Percentiles rank a stretch among this genome's conserved stretches.
phyloP scores from a whole-genome alignment of 2,329 filamentous ascomycete species.

The Pseudofabraea citricarpa region DNA sequence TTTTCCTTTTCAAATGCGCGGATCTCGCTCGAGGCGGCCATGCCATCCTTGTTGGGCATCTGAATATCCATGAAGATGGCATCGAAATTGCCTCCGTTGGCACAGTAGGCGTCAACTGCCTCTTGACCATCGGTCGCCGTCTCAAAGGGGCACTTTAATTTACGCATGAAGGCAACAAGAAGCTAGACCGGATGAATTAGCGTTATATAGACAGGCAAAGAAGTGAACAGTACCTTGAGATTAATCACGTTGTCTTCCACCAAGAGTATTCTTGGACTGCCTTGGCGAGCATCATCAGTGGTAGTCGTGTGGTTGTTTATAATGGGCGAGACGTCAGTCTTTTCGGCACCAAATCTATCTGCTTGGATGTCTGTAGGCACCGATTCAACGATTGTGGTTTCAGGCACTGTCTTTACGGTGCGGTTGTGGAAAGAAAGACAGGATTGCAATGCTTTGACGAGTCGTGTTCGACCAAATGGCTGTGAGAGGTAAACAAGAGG shows the following conservation, averaged over 20 bases:
- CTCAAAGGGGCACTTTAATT: slow-evolving; percentile 26
- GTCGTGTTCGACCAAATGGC: too few species aligned
- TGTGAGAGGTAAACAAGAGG: too few species aligned
- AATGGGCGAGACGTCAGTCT: background rate
- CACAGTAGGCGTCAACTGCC: slow-evolving; percentile 35
- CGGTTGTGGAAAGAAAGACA: background rate
- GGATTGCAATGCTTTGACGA: background rate
- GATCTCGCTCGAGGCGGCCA: slow-evolving; percentile 42
- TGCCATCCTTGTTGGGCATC: slow-evolving; percentile 51
- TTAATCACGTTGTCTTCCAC: slow-evolving; percentile 40
- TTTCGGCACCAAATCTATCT: background rate
- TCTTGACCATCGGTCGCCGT: slow-evolving; percentile 41
- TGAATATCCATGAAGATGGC: slow-evolving; percentile 49
- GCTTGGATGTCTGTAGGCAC: too few species aligned
- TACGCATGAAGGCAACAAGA: slow-evolving; percentile 25
- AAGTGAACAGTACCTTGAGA: slow-evolving; percentile 13
- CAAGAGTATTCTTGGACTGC: slow-evolving; percentile 25
- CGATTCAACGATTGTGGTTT: too few species aligned
- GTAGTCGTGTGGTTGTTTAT: background rate
- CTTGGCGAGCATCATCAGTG: background rate
- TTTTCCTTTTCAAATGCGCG: slow-evolving; percentile 41
- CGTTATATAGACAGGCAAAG: background rate
- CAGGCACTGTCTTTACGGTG: too few species aligned
- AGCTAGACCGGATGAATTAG: slow-evolving; percentile 8
- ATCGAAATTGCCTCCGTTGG: slow-evolving; percentile 28